Evolutionary conservation across 257 asterid genomes (phyloP), one percentile per base, ranked within the genome.

Genomic region (Lavandula angustifolia): DNA sequence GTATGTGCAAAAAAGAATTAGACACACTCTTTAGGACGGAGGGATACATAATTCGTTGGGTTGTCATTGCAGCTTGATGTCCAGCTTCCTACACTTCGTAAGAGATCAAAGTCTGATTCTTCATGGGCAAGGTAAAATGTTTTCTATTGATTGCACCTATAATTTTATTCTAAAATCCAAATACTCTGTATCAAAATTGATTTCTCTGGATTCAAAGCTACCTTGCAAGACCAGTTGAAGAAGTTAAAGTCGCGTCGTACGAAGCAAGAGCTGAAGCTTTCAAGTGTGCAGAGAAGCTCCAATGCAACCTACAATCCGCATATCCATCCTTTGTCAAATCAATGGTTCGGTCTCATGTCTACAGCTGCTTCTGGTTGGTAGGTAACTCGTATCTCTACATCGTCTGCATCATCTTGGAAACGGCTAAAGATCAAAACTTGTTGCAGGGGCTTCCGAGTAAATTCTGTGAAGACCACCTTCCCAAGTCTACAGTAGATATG

Each of bases 361-460:
- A 88, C 54, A 88, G 96, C 63, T 88, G 98, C 73, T 91, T 88
- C 81, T 88, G 98, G 98, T 61, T 91, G 96, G 98, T 91, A 75
- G 80, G 95, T 84, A 53, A 7, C 57, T 14, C 10, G 31, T 43
- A 7, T 9, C 16, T n/a, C 48, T 44, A 9, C 10, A 50, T 37
- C 9, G 9, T 7, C 64, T 63, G 59, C 53, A 38, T 10, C 11
- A 37, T 61, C 14, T 22, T 54, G 29, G 29, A 56, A 65, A 18
- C 0, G 3, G 35, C 10, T 35, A 7, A 65, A 11, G 50, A 22
- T 22, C 27, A 22, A 22, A 22, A 22, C 27, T 69, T 41, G 41
- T 31, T 66, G 66, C 71, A 92, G 98, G 98, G 96, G 37, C 92
- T 92, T 58, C 96, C 96, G 7, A 29, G 35, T 62, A 41, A 22